Conservation (phyloP, 2,329 filamentous ascomycete species). For the Claviceps capensis region DNA sequence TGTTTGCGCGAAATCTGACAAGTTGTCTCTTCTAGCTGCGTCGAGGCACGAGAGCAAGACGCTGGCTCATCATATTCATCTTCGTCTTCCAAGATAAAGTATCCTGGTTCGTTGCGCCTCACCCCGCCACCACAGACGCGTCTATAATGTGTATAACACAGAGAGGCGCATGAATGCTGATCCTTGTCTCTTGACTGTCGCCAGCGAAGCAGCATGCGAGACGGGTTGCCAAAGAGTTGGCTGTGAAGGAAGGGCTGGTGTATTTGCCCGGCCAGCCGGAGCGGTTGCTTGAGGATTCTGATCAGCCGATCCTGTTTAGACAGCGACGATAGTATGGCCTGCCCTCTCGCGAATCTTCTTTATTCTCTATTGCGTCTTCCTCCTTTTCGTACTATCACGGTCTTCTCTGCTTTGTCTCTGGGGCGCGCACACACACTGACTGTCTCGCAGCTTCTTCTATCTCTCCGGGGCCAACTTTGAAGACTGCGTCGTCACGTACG, state of each 20-base stretch:
- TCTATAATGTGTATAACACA: neutral
- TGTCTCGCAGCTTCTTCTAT: constrained; percentile 39
- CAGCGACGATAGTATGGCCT: constrained; percentile 42
- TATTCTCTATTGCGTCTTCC: neutral
- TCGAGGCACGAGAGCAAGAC: constrained; percentile 17
- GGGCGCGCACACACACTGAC: neutral
- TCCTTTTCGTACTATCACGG: neutral
- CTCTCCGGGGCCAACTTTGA: constrained; percentile 40
- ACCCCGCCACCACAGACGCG: neutral
- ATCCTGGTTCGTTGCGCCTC: constrained; percentile 18
- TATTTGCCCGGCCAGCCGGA: constrained; percentile 41
- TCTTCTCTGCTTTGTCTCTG: neutral
- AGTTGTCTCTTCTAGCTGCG: constrained; percentile 11
- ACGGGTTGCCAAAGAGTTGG: constrained; percentile 39
- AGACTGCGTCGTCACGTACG: constrained; percentile 42
- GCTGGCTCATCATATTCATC: neutral
- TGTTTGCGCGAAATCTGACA: neutral
- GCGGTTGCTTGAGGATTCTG: constrained; percentile 42
- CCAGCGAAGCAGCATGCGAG: constrained; percentile 43
- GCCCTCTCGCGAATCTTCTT: neutral
- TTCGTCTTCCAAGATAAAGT: constrained; percentile 14
- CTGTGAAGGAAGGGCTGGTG: constrained; percentile 35
- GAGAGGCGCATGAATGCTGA: neutral
- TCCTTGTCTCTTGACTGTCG: no score
- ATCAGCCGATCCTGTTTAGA: constrained; percentile 40